Evolutionary conservation across 2,329 filamentous ascomycete species (phyloP), one percentile per base, ranked within the genome.

Genomic region (Teratosphaeria destructans): DNA sequence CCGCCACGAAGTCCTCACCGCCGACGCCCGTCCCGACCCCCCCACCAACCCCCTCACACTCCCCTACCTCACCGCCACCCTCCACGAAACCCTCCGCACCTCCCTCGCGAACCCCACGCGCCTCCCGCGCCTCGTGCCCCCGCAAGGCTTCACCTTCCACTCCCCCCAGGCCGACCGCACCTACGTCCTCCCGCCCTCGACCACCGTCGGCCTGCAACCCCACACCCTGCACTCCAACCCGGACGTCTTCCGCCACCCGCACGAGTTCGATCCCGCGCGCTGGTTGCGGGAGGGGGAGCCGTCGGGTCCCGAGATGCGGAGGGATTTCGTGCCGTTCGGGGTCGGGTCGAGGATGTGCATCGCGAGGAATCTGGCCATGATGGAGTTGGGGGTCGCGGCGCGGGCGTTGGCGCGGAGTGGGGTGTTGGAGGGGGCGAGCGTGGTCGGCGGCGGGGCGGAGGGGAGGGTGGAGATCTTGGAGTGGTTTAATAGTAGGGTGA

Each of bases 401-500:
- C 72, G 76, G 61, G 75, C 70, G 32, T 56, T 82, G 12, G 78
- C 75, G 0, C 67, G 73, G 57, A 74, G 69, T 11, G 74, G 75
- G 62, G 74, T 80, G 1, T 68, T 83, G 19, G 68, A 71, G 3
- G 79, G 78, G 2, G 78, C 77, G 2, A 75, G 60, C 54, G 65
- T 70, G 2, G 69, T 76, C 1, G 66, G 75, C 23, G 70, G 76
- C 0, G 69, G 73, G 58, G 74, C 82, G 11, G 74, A 79, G 23
- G 70, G 76, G 1, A 69, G 73, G 58, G 74, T 83, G 11, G 74
- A 79, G 67, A 79, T 82, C n/a, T 69, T 74, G 32, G 78, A 84
- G 65, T 83, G 81, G 81, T 83, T 83, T 63, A 83, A 82, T 64
- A 77, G 76, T 1, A 78, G 76, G 63, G 76, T 83, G 1, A 76